Percentiles rank a stretch among this genome's conserved stretches.
phyloP scores from a whole-genome alignment of 106 monocot species.

The Narthecium ossifragum region DNA sequence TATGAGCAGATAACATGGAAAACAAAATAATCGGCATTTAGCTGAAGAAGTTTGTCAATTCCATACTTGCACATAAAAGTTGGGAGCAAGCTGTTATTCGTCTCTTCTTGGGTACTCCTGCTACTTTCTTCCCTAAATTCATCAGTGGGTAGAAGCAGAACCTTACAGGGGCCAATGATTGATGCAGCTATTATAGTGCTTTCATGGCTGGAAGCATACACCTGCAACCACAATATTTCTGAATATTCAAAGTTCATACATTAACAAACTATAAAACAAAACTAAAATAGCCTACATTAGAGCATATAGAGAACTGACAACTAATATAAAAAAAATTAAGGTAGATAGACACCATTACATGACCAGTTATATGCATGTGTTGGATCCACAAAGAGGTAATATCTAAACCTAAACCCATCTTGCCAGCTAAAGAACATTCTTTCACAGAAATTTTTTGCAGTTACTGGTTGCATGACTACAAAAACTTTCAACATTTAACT shows the following conservation, averaged over 20 bases:
- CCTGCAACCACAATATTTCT: not conserved
- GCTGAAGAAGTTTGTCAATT: not conserved
- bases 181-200: not conserved
- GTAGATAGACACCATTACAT: not conserved
- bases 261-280: not conserved
- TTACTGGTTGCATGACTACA: too few species aligned
- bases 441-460: too few species aligned
- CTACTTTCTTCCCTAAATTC: not conserved
- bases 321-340: not conserved
- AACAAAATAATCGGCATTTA: not conserved
- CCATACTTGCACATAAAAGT: not conserved
- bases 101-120: not conserved
- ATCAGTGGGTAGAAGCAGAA: not conserved
- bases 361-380: too few species aligned
- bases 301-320: not conserved
- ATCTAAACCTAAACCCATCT: too few species aligned
- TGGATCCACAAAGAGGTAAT: not conserved
- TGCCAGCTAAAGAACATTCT: too few species aligned
- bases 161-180: not conserved
- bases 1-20: not conserved
- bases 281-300: not conserved
- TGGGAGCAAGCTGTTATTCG: not conserved
- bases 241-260: not conserved
- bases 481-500: too few species aligned
- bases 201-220: constrained; percentile 4